A percentile compares a stretch with the other conserved stretches of the same genome.
These are phyloP conservation scores for Moricandia arvensis DNA, from an alignment of 345 rosid species.

Conservation along the genomic window DNA sequence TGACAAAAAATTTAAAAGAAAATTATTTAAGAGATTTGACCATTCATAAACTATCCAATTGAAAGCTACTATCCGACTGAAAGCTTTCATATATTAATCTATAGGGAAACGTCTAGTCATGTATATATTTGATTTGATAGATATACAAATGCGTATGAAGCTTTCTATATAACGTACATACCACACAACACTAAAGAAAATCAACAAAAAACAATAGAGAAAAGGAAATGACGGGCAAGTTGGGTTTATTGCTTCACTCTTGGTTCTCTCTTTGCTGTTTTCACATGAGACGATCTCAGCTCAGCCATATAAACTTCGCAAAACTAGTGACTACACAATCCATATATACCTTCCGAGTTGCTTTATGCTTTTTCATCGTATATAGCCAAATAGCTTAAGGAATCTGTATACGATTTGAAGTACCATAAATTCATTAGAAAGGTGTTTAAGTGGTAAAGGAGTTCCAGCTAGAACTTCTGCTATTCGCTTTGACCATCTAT, in stretches of 20 bases:
- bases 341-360: neutral
- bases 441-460: too few relatives aligned
- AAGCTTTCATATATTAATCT: neutral
- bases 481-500: too few relatives aligned
- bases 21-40: too few relatives aligned
- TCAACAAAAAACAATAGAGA: neutral
- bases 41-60: too few relatives aligned
- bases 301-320: neutral
- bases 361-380: neutral
- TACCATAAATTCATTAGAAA: neutral
- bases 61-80: too few relatives aligned
- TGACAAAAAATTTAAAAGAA: too few relatives aligned
- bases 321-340: neutral
- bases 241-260: neutral
- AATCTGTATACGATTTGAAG: neutral
- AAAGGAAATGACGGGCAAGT: neutral
- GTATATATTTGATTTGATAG: neutral
- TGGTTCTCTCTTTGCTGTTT: neutral
- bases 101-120: neutral
- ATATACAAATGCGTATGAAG: neutral
- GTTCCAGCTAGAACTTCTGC: too few relatives aligned
- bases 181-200: neutral
- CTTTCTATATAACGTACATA: neutral
- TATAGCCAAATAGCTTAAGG: neutral
- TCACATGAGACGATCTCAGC: neutral